phyloP scores from a whole-genome alignment of 208 protist genomes.

The Pavlovales sp. region DNA sequence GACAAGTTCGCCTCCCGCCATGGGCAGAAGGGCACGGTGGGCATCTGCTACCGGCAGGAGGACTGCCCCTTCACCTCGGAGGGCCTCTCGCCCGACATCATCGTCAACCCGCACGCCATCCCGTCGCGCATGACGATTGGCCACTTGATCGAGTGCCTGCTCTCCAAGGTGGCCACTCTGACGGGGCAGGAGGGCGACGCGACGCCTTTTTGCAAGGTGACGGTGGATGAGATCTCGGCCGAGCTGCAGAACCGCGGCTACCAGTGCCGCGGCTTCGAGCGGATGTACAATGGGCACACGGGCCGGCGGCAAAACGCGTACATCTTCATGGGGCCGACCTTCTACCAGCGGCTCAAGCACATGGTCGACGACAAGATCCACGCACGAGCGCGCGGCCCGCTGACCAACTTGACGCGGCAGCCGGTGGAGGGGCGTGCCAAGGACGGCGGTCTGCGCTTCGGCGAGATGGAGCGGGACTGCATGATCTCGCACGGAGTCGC shows the following conservation, averaged over 20 bases:
- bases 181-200: conserved; percentile 80
- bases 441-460: conserved; percentile 90
- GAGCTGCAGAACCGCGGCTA: conserved; percentile 55
- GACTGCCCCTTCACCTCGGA: conserved; percentile 91
- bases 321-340: conserved; percentile 91
- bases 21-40: conserved; percentile 92
- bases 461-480: conserved; percentile 96
- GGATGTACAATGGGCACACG: conserved; percentile 90
- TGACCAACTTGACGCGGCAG: conserved; percentile 82
- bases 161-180: conserved; percentile 61
- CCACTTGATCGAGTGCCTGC: conserved; percentile 87
- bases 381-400: conserved; percentile 76
- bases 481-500: conserved; percentile 90
- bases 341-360: conserved; percentile 89
- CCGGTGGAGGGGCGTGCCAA: conserved; percentile 85
- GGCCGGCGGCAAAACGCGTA: conserved; percentile 78
- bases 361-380: conserved; percentile 95
- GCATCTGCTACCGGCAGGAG: conserved; percentile 90
- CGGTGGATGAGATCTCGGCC: conserved; percentile 67
- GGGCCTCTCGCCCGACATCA: conserved; percentile 93
- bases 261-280: conserved; percentile 58
- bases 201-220: conserved; percentile 86
- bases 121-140: conserved; percentile 98
- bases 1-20: conserved; percentile 96
- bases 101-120: conserved; percentile 98